phyloP scores from a whole-genome alignment of 139 green algal species.

The Volvox africanus region DNA sequence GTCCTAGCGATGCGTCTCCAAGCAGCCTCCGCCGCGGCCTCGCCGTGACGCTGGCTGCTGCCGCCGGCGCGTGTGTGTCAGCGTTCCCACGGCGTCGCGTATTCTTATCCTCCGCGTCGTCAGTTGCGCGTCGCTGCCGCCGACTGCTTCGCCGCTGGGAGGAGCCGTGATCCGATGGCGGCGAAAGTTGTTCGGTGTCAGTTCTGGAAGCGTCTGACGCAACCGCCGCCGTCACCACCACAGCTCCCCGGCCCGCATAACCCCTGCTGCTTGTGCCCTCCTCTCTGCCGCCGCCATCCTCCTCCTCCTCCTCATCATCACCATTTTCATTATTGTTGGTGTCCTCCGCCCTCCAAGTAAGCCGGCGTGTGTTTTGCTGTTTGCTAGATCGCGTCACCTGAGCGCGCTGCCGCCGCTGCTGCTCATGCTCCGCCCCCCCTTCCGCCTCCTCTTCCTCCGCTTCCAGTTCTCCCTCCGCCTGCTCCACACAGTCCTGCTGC shows the following conservation, averaged over 20 bases:
- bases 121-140: neutral
- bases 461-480: neutral
- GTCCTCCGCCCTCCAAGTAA: neutral
- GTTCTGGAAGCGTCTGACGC: neutral
- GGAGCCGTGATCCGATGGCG: neutral
- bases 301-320: neutral
- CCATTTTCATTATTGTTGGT: neutral
- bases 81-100: neutral
- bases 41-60: neutral
- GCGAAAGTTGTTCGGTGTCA: neutral
- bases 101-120: neutral
- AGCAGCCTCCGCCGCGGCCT: conserved; percentile 32
- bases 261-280: neutral
- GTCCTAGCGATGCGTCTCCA: neutral
- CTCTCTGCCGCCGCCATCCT: neutral
- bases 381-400: neutral
- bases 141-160: neutral
- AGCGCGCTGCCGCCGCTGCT: neutral
- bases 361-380: neutral
- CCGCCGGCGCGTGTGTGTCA: neutral
- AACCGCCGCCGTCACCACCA: neutral
- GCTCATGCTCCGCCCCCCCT: neutral
- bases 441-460: neutral
- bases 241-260: neutral
- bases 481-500: neutral